These are phyloP conservation scores for Panicum virgatum DNA, from an alignment of 202 grass and related monocot species.

Conservation along the genomic window DNA sequence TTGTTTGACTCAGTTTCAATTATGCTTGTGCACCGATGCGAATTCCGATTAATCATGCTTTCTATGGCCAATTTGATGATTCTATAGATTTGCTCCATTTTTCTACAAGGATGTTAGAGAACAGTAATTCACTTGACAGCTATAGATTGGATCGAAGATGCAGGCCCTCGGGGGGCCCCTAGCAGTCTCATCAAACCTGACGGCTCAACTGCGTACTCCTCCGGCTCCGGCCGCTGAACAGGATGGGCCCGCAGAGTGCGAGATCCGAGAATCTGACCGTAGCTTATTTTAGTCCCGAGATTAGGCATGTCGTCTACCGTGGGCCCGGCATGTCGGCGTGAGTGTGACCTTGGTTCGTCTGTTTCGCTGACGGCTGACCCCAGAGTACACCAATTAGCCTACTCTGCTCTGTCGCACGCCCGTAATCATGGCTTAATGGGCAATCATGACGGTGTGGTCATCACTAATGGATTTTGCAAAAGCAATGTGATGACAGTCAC, in stretches of 20 bases:
- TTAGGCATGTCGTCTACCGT: background rate
- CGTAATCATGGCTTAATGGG: background rate
- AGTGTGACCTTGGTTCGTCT: no score
- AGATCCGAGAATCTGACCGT: slow-evolving; percentile 34
- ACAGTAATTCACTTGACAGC: background rate
- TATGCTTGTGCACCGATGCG: background rate
- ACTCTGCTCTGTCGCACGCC: background rate
- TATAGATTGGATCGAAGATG: background rate
- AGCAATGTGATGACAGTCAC: no score
- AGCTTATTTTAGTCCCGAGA: background rate
- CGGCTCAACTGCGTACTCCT: no score
- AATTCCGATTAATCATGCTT: background rate
- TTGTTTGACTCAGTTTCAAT: background rate
- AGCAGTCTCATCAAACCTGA: background rate
- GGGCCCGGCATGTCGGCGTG: background rate
- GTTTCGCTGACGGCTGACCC: no score
- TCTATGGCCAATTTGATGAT: background rate
- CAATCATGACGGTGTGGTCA: background rate
- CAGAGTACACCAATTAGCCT: background rate
- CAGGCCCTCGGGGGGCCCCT: background rate
- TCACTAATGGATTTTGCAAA: no score
- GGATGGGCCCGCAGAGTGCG: background rate
- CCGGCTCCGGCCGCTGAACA: background rate
- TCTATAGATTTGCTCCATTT: background rate
- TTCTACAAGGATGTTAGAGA: background rate